A percentile compares a stretch with the other conserved stretches of the same genome.
phyloP scores from a whole-genome alignment of 2,329 filamentous ascomycete genomes.

The Biscogniauxia marginata region DNA sequence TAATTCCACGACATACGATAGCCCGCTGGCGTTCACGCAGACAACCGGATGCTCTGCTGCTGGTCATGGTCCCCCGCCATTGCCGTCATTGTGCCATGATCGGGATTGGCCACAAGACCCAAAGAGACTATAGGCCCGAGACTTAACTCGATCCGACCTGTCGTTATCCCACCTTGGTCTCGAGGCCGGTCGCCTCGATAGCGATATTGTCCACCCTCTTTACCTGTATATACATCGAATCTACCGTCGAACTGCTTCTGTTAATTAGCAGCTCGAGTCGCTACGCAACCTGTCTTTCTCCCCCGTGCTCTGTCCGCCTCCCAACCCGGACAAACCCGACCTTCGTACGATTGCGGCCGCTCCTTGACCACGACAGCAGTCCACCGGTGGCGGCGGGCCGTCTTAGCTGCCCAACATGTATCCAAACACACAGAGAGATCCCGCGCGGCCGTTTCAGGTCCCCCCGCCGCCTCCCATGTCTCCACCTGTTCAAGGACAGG shows the following conservation, averaged over 20 bases:
- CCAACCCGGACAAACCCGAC: too few species aligned
- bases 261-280: too few species aligned
- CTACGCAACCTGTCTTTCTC: too few species aligned
- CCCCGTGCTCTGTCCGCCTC: too few species aligned
- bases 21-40: too few species aligned
- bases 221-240: too few species aligned
- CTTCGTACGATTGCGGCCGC: neutral
- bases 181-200: too few species aligned
- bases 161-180: neutral
- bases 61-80: neutral
- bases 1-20: neutral
- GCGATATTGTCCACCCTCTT: too few species aligned
- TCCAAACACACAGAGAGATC: conserved; percentile 52
- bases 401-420: conserved; percentile 47
- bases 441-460: conserved; percentile 52
- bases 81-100: neutral
- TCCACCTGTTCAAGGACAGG: conserved; percentile 44
- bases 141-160: neutral
- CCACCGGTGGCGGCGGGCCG: conserved; percentile 11
- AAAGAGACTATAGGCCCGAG: neutral
- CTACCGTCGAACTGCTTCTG: too few species aligned
- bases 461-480: conserved; percentile 58
- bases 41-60: neutral
- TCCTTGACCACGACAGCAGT: conserved; percentile 1
- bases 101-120: neutral